These are phyloP conservation scores for Anthracocystis walkeri DNA, from an alignment of 1,284 basidiomycete genomes.

Conservation along the genomic window DNA sequence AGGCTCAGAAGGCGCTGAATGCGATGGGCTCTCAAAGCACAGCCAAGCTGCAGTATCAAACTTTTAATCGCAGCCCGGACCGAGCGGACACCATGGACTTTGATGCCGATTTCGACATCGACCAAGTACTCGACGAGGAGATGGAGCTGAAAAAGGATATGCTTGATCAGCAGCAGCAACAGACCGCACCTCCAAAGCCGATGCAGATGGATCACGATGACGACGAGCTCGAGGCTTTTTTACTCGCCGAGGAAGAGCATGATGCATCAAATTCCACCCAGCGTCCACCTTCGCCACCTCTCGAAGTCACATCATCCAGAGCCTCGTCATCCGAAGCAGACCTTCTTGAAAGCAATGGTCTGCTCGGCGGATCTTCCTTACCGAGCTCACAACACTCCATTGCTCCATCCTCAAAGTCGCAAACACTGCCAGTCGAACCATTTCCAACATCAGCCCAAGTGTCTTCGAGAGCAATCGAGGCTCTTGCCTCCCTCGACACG, in stretches of 20 bases:
- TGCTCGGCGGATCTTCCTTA: conserved; percentile 33
- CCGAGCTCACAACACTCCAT: conserved; percentile 35
- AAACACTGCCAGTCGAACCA: neutral
- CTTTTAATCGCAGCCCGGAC: conserved; percentile 10
- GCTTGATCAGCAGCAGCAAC: neutral
- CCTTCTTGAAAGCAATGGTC: conserved; percentile 42
- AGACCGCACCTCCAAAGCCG: neutral
- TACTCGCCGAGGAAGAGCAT: conserved; percentile 32
- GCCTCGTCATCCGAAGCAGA: conserved; percentile 26
- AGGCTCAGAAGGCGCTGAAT: conserved; percentile 48
- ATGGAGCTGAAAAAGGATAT: conserved; percentile 6
- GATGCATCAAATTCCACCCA: neutral
- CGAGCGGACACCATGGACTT: conserved; percentile 28
- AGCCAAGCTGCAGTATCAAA: conserved; percentile 6
- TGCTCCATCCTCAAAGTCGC: conserved; percentile 7
- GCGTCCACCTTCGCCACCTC: conserved; percentile 5
- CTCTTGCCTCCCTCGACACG: conserved; percentile 12
- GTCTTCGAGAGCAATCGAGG: conserved; percentile 34
- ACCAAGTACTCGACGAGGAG: conserved; percentile 46
- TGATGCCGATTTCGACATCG: conserved; percentile 38
- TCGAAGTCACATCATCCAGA: conserved; percentile 5
- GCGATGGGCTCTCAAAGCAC: conserved; percentile 26
- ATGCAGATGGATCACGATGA: conserved; percentile 12
- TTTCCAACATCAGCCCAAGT: conserved; percentile 18
- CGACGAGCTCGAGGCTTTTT: conserved; percentile 43